Evolutionary conservation across 306 rosid genomes (phyloP), one percentile per base, ranked within the genome.

Genomic region (Castanea sativa): DNA sequence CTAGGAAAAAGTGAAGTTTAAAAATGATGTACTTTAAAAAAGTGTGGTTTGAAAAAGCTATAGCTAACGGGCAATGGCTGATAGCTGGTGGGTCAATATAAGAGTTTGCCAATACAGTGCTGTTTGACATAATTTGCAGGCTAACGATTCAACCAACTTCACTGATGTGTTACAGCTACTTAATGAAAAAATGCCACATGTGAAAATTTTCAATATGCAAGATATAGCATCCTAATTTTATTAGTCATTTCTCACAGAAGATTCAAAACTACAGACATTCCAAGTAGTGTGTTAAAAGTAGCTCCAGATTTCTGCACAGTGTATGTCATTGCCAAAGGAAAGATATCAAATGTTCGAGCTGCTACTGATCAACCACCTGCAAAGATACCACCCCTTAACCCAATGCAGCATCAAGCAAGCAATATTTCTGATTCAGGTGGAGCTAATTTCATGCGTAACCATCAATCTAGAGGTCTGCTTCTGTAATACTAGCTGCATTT

Each of bases 281-380:
- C 95, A 61, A 88, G 74, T 73, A 13, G 30, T 0, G 97, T 92
- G 79, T 83, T 92, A 4, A 92, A 83, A 80, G 94, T 74, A 41
- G 92, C 92, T 29, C 93, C 97, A 0, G 83, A 81, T 21, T 94
- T 90, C 84, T 92, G 97, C 87, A 89, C 93, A 4, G 87, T 94
- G 75, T 91, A 92, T 83, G 85, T 86, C 21, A 92, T 94, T 74
- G 35, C 87, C 81, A 91, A 88, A 82, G 97, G 97, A 73, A 94
- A 91, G 76, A 89, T 95, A 71, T 76, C 92, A 19, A 55, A 82
- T 0, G 87, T 92, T 41, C 78, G 78, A 69, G 77, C 91, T 9
- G 90, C 98, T 53, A 76, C 89, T 10, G 16, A 67, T 56, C 18
- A 91, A 5, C 2, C 82, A 12, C 49, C 94, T 18, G 11, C 73